Percentiles rank a stretch among this genome's conserved stretches.
Evolutionary conservation across 2,329 filamentous ascomycete species (phyloP).

Genomic region (Verticillium tricorpus): DNA sequence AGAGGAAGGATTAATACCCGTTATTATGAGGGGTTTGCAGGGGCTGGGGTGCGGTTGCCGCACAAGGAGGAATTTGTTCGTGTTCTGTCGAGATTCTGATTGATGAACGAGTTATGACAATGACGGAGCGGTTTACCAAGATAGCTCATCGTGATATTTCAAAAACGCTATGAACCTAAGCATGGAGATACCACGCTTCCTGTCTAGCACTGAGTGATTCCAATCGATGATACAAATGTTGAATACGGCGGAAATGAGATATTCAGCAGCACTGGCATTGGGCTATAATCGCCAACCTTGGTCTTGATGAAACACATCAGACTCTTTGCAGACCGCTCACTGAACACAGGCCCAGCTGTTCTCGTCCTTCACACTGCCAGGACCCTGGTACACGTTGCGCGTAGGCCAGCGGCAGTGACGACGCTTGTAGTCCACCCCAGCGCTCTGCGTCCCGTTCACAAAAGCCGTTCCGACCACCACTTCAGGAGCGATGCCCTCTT

Average conservation of each 20-base stretch:
- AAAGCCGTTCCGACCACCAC: constrained; percentile 29
- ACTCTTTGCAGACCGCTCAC: neutral
- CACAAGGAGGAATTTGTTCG: neutral
- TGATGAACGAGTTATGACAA: too few relatives aligned
- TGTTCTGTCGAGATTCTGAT: neutral
- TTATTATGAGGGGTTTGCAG: neutral
- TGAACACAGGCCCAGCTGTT: constrained; percentile 14
- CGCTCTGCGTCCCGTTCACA: constrained; percentile 17
- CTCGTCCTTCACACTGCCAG: constrained; percentile 6
- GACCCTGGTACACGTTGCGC: constrained; percentile 23
- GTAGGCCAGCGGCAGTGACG: constrained; percentile 28
- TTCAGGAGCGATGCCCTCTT: constrained; percentile 36
- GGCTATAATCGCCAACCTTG: too few relatives aligned
- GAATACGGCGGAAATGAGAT: too few relatives aligned
- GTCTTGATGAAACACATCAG: too few relatives aligned
- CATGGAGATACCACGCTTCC: too few relatives aligned
- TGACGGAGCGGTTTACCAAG: too few relatives aligned
- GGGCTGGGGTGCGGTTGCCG: neutral
- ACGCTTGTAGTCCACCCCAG: constrained; percentile 22
- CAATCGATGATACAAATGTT: too few relatives aligned
- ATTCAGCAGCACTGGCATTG: too few relatives aligned
- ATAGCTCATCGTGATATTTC: too few relatives aligned
- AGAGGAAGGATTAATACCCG: neutral
- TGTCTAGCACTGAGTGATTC: too few relatives aligned
- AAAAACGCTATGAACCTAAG: too few relatives aligned